Conservation (phyloP, 805 yeast genomes). For the Kluyveromyces lactis region DNA sequence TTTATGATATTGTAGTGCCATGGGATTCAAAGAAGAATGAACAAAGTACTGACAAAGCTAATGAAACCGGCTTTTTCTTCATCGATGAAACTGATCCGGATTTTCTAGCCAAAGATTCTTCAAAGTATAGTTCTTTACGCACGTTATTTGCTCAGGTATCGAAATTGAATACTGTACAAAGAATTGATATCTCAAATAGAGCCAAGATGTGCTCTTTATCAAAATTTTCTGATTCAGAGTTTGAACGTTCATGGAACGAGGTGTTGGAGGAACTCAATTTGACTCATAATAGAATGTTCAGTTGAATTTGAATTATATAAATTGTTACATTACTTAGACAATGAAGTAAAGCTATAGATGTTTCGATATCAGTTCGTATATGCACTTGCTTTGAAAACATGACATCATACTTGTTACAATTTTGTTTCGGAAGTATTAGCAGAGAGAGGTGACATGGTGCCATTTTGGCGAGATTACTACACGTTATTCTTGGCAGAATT, state of each 20-base stretch:
- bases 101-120: conserved; percentile 23
- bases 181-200: conserved; percentile 35
- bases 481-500: background rate
- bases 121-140: conserved; percentile 40
- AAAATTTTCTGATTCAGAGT: conserved; percentile 55
- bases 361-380: no score
- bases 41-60: conserved; percentile 24
- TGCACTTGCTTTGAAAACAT: no score
- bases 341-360: no score
- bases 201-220: conserved; percentile 39
- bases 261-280: conserved; percentile 3
- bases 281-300: background rate
- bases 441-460: no score
- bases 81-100: conserved; percentile 68
- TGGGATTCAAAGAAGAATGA: conserved; percentile 30
- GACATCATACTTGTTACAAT: background rate
- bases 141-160: conserved; percentile 40
- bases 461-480: background rate
- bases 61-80: conserved; percentile 75
- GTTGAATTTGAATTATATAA: no score
- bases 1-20: conserved; percentile 71
- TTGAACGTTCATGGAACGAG: conserved; percentile 47
- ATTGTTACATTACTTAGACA: no score
- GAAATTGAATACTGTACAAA: conserved; percentile 30
- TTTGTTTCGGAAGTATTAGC: no score